These are phyloP conservation scores for Angomonas deanei DNA, from an alignment of 208 protist species.

Conservation along the genomic window DNA sequence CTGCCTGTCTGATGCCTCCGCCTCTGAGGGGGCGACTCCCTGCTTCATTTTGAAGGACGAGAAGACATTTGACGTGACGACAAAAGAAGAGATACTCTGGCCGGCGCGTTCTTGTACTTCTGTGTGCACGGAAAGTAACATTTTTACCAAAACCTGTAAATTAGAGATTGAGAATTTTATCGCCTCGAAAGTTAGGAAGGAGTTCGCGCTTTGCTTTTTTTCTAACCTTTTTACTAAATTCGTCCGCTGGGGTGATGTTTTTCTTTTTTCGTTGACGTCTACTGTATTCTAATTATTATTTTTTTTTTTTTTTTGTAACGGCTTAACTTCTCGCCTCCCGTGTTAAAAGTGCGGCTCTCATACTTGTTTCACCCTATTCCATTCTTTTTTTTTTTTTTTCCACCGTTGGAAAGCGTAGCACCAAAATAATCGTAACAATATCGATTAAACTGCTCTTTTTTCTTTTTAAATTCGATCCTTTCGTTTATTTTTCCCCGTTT, in stretches of 20 bases:
- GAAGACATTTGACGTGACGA: not conserved
- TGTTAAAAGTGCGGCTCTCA: no score
- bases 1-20: constrained; percentile 22
- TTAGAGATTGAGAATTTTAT: not conserved
- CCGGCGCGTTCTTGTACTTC: not conserved
- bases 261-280: not conserved
- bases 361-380: constrained; percentile 1
- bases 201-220: not conserved
- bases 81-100: not conserved
- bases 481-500: no score
- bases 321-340: not conserved
- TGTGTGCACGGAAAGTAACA: not conserved
- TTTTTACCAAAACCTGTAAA: not conserved
- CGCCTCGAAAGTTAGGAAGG: not conserved
- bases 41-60: not conserved
- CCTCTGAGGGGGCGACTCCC: not conserved
- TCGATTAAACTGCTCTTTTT: not conserved
- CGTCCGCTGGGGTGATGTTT: not conserved
- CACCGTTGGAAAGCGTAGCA: not conserved
- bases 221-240: not conserved
- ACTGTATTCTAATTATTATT: not conserved
- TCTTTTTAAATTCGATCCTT: not conserved
- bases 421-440: not conserved
- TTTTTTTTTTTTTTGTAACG: constrained; percentile 1
- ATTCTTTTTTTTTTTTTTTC: constrained; percentile 2